These are phyloP conservation scores for Fraxinus nigra DNA, from an alignment of 305 asterid species.

Conservation along the genomic window DNA sequence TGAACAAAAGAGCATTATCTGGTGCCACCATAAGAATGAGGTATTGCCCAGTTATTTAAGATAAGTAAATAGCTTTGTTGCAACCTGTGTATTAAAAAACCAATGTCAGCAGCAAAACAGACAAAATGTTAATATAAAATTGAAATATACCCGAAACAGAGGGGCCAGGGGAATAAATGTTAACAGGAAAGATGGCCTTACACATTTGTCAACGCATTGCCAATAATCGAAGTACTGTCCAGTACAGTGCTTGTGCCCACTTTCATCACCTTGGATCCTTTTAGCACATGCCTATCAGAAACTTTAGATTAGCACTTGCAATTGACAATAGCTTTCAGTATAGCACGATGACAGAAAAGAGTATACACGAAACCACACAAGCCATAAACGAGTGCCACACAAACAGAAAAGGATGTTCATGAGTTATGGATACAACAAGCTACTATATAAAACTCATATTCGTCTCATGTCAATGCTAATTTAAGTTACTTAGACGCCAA, in stretches of 20 bases:
- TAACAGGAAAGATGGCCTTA: conserved; percentile 31
- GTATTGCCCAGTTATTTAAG: conserved; percentile 47
- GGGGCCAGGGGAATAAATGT: neutral
- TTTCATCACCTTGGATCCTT: conserved; percentile 66
- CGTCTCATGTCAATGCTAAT: neutral
- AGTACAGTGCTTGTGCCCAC: conserved; percentile 70
- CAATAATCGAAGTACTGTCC: conserved; percentile 83
- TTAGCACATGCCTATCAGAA: conserved; percentile 59
- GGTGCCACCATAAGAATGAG: conserved; percentile 21
- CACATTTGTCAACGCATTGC: conserved; percentile 73
- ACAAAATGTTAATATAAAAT: neutral
- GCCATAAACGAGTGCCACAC: neutral
- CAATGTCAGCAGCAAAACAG: conserved; percentile 22
- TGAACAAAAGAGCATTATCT: conserved; percentile 15
- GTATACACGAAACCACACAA: neutral
- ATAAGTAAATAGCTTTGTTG: conserved; percentile 59
- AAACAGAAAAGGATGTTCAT: neutral
- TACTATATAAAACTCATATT: neutral
- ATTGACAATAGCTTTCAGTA: neutral
- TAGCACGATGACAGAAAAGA: neutral
- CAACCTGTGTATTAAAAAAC: conserved; percentile 46
- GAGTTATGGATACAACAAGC: neutral
- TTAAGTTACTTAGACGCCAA: neutral
- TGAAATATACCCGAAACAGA: neutral
- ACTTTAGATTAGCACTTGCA: conserved; percentile 18